Conservation (phyloP, 495 filamentous ascomycete genomes). For the Ascobolus immersus region DNA sequence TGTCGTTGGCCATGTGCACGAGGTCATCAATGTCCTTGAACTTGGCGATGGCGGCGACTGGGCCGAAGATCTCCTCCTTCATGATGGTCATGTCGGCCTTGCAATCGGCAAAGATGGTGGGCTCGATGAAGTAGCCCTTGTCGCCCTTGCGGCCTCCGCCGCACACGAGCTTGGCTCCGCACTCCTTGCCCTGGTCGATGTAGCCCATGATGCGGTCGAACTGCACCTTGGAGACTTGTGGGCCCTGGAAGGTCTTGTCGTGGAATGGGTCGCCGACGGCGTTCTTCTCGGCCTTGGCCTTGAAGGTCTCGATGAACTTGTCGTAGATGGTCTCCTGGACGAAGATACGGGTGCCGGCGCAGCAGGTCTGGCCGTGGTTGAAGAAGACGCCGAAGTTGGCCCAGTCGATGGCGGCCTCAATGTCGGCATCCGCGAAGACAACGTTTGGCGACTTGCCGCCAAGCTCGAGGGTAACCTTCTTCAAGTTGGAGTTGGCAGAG, state of each 20-base stretch:
- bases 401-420: conserved; percentile 90
- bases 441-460: conserved; percentile 98
- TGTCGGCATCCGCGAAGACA: conserved; percentile 83
- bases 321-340: conserved; percentile 93
- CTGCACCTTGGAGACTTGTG: conserved; percentile 82
- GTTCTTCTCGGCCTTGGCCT: conserved; percentile 58
- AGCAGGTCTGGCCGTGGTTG: conserved; percentile 98
- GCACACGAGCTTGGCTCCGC: conserved; percentile 57
- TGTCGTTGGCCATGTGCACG: conserved; percentile 56
- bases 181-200: conserved; percentile 71
- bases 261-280: conserved; percentile 82
- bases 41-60: conserved; percentile 79
- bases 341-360: conserved; percentile 82
- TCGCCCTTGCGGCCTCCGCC: conserved; percentile 75
- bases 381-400: conserved; percentile 97
- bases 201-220: conserved; percentile 97
- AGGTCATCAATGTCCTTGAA: conserved; percentile 75
- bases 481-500: conserved; percentile 78
- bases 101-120: conserved; percentile 87
- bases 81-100: conserved; percentile 86
- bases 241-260: conserved; percentile 78
- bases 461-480: conserved; percentile 97
- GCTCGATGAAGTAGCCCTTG: conserved; percentile 93
- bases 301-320: conserved; percentile 73
- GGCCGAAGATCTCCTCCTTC: conserved; percentile 96